These are phyloP conservation scores for Aphanocladium album DNA, from an alignment of 2,329 filamentous ascomycete genomes.

Conservation along the genomic window DNA sequence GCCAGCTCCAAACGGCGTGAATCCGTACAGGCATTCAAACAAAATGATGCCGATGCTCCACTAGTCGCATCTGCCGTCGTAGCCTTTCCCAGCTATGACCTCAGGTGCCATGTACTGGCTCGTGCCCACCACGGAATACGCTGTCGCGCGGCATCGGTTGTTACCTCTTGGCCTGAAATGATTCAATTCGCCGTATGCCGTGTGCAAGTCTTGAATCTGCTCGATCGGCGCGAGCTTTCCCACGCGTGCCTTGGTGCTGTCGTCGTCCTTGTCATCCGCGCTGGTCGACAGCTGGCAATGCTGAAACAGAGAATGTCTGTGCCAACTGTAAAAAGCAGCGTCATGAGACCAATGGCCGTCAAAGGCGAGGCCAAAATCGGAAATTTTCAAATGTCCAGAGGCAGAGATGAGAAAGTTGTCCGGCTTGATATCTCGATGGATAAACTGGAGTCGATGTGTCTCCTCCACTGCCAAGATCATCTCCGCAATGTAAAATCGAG, in stretches of 20 bases:
- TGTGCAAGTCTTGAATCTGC: conserved; percentile 27
- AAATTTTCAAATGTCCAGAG: conserved; percentile 88
- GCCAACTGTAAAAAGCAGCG: conserved; percentile 77
- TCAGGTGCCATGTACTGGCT: conserved; percentile 99
- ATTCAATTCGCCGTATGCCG: conserved; percentile 25
- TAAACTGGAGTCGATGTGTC: conserved; percentile 80
- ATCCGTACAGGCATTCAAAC: conserved; percentile 90
- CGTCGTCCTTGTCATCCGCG: conserved; percentile 68
- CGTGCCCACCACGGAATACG: conserved; percentile 84
- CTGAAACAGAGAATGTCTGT: conserved; percentile 73
- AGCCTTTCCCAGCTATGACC: conserved; percentile 73
- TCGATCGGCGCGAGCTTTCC: conserved; percentile 25
- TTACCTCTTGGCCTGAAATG: conserved; percentile 50
- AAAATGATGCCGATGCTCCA: conserved; percentile 95
- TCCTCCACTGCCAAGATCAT: conserved; percentile 96
- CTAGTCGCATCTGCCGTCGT: conserved; percentile 93
- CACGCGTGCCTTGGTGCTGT: conserved; percentile 34
- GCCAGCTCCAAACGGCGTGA: conserved; percentile 82
- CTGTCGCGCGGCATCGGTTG: conserved; percentile 64
- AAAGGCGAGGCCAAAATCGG: conserved; percentile 93
- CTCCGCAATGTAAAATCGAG: conserved; percentile 86
- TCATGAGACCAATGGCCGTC: conserved; percentile 95
- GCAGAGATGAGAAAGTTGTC: conserved; percentile 93
- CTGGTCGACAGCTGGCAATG: conserved; percentile 68
- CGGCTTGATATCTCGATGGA: conserved; percentile 93